Evolutionary conservation across 805 yeast species (phyloP), one percentile per base, ranked within the genome.

Genomic region (Candida nemodendra): DNA sequence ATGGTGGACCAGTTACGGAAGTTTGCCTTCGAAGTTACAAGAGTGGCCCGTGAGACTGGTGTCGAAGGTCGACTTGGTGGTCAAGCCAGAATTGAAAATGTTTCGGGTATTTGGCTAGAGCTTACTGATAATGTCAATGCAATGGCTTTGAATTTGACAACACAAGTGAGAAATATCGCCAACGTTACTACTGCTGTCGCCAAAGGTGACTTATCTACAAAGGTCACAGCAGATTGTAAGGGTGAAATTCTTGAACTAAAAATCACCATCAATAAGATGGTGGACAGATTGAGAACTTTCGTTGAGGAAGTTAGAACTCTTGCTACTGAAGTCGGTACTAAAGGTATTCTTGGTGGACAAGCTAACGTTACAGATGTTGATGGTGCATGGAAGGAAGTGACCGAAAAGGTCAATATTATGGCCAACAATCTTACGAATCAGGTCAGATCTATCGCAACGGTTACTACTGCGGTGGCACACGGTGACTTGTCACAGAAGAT

Each of bases 341-440:
- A 85, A 47, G 95, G 95, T 54, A 85, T 86, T 44, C 69, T 87
- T 28, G 95, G 95, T 47, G 95, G 95, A 32, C 95, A 86, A 58
- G 95, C 93, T 14, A 86, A 83, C 44, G 84, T 81, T 45, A 84
- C 81, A 37, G 91, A 90, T 26, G 81, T 89, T 6, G 90, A 83
- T 17, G 96, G 96, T 25, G 82, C 85, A 34, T 87, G 95, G 95
- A 81, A 88, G 57, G 84, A 84, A 30, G 79, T 87, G 43, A 84
- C 91, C n/a, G 95, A 86, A 56, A 86, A 84, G 48, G 89, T 87
- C 49, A 87, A 87, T 57, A 80, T 82, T 37, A 87, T 87, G 95
- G 95, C 95, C 5, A 72, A 82, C 24, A 87, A 87, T 57, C 70
- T 87, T 50, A 87, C 95, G 4, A 85, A 84, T 46, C 95, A 87